A percentile compares a stretch with the other conserved stretches of the same genome.
These are phyloP conservation scores for Cyberlindnera mississippiensis DNA, from an alignment of 805 yeast genomes.

Conservation along the genomic window DNA sequence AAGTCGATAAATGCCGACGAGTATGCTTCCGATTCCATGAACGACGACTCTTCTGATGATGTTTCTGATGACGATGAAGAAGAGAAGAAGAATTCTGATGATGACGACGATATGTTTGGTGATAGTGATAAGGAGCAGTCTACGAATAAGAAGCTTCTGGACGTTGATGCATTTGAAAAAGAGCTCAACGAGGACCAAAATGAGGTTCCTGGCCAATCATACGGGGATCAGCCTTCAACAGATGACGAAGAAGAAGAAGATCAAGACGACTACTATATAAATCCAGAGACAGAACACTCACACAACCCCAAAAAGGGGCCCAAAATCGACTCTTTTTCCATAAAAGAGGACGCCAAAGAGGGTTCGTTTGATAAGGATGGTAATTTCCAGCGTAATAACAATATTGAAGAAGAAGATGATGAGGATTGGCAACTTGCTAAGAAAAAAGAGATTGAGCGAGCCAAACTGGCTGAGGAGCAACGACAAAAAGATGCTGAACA, in stretches of 20 bases:
- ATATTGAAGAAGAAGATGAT: constrained; percentile 29
- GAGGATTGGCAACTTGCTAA: constrained; percentile 36
- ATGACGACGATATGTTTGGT: too few relatives aligned
- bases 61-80: too few relatives aligned
- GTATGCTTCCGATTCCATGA: too few relatives aligned
- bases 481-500: constrained; percentile 25
- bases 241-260: constrained; percentile 21
- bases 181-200: too few relatives aligned
- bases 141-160: too few relatives aligned
- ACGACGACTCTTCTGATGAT: too few relatives aligned
- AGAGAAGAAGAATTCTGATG: too few relatives aligned
- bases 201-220: too few relatives aligned
- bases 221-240: too few relatives aligned
- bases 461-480: constrained; percentile 32
- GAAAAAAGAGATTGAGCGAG: constrained; percentile 34
- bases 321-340: constrained; percentile 59
- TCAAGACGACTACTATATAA: constrained; percentile 20
- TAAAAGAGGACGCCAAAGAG: constrained; percentile 51
- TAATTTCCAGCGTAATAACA: constrained; percentile 43
- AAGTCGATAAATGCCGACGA: background rate
- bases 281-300: constrained; percentile 21
- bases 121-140: too few relatives aligned
- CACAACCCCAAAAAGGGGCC: constrained; percentile 25
- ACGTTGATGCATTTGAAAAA: background rate
- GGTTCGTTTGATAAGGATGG: constrained; percentile 63